Conservation (phyloP, 2,329 filamentous ascomycete genomes). For the Salinomyces thailandicus region DNA sequence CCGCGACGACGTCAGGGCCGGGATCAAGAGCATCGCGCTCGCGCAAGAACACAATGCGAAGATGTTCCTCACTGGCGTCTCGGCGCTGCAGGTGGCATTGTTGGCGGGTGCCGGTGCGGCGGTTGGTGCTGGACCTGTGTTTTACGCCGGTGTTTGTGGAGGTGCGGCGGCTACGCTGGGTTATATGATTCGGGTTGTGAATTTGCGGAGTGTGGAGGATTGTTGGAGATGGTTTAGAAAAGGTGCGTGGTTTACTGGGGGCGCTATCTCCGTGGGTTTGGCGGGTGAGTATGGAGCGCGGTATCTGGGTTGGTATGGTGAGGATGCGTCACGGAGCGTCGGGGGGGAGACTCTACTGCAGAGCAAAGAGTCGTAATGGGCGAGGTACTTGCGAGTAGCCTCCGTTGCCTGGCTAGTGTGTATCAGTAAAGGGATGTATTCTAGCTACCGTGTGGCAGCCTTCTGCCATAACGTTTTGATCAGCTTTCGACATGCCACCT, state of each 20-base stretch:
- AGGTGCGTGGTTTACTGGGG: slow-evolving; percentile 52
- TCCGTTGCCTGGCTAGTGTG: no score
- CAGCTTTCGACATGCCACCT: no score
- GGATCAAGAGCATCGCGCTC: slow-evolving; percentile 79
- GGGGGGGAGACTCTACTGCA: no score
- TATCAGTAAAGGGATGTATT: no score
- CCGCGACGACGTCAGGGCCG: slow-evolving; percentile 72
- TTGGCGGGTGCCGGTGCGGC: slow-evolving; percentile 59
- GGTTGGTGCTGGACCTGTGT: slow-evolving; percentile 48
- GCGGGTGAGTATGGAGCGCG: slow-evolving; percentile 41
- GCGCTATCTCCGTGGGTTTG: slow-evolving; percentile 46
- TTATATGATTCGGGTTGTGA: slow-evolving; percentile 50
- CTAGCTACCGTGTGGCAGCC: no score
- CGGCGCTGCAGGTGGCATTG: slow-evolving; percentile 56
- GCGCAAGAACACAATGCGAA: slow-evolving; percentile 71
- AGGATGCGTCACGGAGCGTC: neutral
- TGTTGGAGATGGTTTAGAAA: slow-evolving; percentile 58
- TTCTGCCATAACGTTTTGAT: no score
- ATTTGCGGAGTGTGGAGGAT: slow-evolving; percentile 45
- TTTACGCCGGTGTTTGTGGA: slow-evolving; percentile 49
- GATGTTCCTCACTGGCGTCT: slow-evolving; percentile 59
- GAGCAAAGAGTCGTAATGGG: neutral
- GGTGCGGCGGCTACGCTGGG: slow-evolving; percentile 45
- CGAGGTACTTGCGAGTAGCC: no score
- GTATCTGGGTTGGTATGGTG: slow-evolving; percentile 6